Evolutionary conservation across 2,329 filamentous ascomycete species (phyloP).

Genomic region (Corniculantispora saksenae): DNA sequence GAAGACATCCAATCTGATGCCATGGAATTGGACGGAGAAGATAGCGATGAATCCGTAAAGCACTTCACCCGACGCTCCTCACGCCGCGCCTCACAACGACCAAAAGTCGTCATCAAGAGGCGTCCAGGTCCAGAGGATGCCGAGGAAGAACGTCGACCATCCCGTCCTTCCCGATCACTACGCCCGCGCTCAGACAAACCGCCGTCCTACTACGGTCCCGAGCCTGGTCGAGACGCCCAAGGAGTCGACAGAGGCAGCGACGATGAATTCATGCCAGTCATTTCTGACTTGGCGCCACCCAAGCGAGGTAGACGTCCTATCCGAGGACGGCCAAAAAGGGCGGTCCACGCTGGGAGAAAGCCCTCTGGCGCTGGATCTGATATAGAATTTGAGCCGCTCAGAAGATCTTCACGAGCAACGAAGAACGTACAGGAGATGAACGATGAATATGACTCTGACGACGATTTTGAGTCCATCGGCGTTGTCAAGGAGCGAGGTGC

Average conservation of each 20-base stretch:
- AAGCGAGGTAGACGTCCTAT: slow-evolving; percentile 28
- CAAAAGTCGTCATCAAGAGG: slow-evolving; percentile 5
- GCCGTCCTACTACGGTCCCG: slow-evolving; percentile 18
- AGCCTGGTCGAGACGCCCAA: neutral
- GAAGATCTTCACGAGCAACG: slow-evolving; percentile 51
- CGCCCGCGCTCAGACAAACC: slow-evolving; percentile 28
- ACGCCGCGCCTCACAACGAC: slow-evolving; percentile 18
- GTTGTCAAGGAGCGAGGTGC: slow-evolving; percentile 41
- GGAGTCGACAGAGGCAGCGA: slow-evolving; percentile 25
- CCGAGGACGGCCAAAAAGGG: slow-evolving; percentile 18
- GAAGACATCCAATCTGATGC: slow-evolving; percentile 24
- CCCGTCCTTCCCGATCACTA: slow-evolving; percentile 17
- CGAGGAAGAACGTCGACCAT: neutral
- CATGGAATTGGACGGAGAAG: slow-evolving; percentile 32
- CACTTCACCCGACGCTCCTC: slow-evolving; percentile 13
- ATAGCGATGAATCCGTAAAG: slow-evolving; percentile 23
- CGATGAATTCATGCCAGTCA: slow-evolving; percentile 36
- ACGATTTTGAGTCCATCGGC: slow-evolving; percentile 53
- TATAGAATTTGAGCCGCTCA: slow-evolving; percentile 53
- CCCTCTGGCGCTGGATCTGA: slow-evolving; percentile 1
- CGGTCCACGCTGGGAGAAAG: neutral
- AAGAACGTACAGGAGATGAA: slow-evolving; percentile 46
- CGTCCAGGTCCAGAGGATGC: neutral
- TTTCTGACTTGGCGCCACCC: slow-evolving; percentile 36
- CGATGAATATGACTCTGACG: slow-evolving; percentile 58